Conservation (phyloP, 768 basidiomycete species). For the Suillus subaureus region DNA sequence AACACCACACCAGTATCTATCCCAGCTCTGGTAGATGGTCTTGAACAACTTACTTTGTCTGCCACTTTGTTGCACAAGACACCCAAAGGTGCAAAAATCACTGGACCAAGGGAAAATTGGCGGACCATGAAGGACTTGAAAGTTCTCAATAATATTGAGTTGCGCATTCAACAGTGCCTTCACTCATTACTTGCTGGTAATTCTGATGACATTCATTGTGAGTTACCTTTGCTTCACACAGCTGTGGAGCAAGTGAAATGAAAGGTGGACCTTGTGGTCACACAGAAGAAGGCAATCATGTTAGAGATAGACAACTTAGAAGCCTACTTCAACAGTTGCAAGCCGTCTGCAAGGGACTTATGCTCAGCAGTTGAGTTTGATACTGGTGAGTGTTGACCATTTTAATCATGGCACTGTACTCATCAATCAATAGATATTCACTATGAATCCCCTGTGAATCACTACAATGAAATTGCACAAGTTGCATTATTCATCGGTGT, state of each 20-base stretch:
- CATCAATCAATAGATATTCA: too few relatives aligned
- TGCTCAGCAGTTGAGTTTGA: too few relatives aligned
- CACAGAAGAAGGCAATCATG: neutral
- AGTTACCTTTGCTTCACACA: neutral
- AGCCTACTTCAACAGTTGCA: too few relatives aligned
- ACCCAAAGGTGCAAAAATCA: neutral
- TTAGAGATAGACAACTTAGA: too few relatives aligned
- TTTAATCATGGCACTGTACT: too few relatives aligned
- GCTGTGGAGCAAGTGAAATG: neutral
- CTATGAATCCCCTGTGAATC: too few relatives aligned
- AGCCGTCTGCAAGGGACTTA: too few relatives aligned
- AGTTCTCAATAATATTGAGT: slow-evolving; percentile 2
- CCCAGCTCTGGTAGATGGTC: neutral
- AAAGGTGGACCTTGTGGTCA: neutral
- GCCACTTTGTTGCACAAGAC: neutral
- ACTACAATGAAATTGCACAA: too few relatives aligned
- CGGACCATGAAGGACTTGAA: neutral
- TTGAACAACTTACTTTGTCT: too few relatives aligned
- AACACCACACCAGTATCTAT: neutral
- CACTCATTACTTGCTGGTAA: neutral
- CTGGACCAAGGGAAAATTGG: neutral
- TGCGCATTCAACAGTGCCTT: neutral
- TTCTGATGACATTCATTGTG: neutral
- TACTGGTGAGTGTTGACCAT: too few relatives aligned
- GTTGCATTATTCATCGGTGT: too few relatives aligned